These are phyloP conservation scores for Lyophyllum atratum DNA, from an alignment of 768 basidiomycete species.

Conservation along the genomic window DNA sequence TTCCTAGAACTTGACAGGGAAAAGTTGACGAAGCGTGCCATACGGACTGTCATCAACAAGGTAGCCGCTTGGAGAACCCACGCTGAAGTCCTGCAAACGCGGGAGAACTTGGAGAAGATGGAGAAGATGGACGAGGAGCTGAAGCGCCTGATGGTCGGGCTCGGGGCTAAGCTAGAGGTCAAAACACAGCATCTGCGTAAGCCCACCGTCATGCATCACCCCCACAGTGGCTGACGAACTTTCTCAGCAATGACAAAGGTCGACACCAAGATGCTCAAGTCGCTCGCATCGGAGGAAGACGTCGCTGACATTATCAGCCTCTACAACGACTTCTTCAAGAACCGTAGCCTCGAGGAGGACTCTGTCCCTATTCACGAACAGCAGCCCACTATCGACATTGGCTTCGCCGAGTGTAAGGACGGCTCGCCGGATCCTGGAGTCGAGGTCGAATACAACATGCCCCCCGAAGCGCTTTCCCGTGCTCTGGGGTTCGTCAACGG, in stretches of 20 bases:
- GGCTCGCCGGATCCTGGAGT: slow-evolving; percentile 19
- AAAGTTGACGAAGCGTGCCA: slow-evolving; percentile 10
- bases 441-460: slow-evolving; percentile 18
- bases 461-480: background rate
- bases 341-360: background rate
- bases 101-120: slow-evolving; percentile 10
- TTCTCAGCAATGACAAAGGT: background rate
- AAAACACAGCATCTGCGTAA: too few species aligned
- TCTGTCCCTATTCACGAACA: slow-evolving; percentile 1
- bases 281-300: slow-evolving; percentile 20
- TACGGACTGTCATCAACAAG: slow-evolving; percentile 17
- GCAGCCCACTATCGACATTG: background rate
- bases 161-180: slow-evolving; percentile 12
- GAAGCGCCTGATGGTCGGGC: slow-evolving; percentile 13
- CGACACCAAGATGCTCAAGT: background rate
- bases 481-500: slow-evolving; percentile 7
- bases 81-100: background rate
- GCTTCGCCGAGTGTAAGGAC: background rate
- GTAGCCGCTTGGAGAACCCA: slow-evolving; percentile 23
- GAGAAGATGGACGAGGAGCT: slow-evolving; percentile 18
- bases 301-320: slow-evolving; percentile 14
- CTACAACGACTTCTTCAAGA: slow-evolving; percentile 20
- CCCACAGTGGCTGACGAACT: background rate
- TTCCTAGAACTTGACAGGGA: slow-evolving; percentile 18
- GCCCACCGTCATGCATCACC: background rate